Evolutionary conservation across 768 basidiomycete species (phyloP), one percentile per base, ranked within the genome.

Genomic region (Lactarius trivialis): DNA sequence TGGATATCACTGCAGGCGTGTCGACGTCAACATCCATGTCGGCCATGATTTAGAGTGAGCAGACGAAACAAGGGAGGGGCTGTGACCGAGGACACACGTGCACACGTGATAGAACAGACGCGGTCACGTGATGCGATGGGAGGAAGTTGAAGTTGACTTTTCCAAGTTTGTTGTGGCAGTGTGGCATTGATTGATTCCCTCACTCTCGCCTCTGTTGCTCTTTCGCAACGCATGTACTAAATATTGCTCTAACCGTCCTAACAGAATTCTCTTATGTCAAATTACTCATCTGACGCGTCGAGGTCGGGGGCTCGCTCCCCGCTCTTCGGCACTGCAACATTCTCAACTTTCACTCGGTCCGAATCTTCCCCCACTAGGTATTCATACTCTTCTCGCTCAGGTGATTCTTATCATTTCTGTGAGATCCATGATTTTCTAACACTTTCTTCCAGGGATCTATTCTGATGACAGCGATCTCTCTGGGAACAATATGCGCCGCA

Each of bases 21-120:
- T 93, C 91, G 72, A 93, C 86, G 59, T 93, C 91, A 73, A 93
- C 86, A 59, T 88, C 90, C 82, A 84, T 84, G 55, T 82, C 84
- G 33, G 83, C 80, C 83, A 85, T 84, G 61, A 60, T 72, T 50
- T 19, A 37, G 17, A 43, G 37, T 51, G 28, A 51, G 28, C 12
- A 14, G 45, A 48, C 4, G 24, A 48, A 48, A 24, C 43, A 21
- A 5, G 14, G 43, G 1, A 24, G 15, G 14, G 14, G n/a, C n/a
- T n/a, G n/a, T n/a, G n/a, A n/a, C n/a, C n/a, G n/a, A n/a, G n/a
- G n/a, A n/a, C n/a, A n/a, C n/a, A n/a, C n/a, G n/a, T 30, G 6
- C 30, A 17, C 45, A 48, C 45, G 45, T 48, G 45, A 48, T 48
- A 24, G 4, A 7, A 48, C 1, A 36, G 32, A 61, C 70, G 63